These are phyloP conservation scores for Coemansia sp. DNA, from an alignment of 192 early-diverging fungal genomes.

Conservation along the genomic window DNA sequence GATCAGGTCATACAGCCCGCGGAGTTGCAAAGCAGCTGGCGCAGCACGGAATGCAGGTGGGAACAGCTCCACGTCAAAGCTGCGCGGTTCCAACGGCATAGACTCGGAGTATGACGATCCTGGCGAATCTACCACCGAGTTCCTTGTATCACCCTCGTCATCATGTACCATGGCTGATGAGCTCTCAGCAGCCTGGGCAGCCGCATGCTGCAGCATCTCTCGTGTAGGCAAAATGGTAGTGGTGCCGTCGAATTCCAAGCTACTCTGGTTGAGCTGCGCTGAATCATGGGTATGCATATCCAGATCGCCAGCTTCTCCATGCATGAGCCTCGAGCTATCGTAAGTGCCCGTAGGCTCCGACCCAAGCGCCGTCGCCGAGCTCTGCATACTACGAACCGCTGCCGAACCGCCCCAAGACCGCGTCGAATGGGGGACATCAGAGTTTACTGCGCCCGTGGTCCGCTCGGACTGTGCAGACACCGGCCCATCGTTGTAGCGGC, in stretches of 20 bases:
- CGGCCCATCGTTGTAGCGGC: conserved; percentile 9
- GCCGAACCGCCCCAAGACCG: conserved; percentile 20
- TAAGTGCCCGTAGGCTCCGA: conserved; percentile 44
- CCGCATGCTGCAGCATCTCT: conserved; percentile 53
- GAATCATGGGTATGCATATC: conserved; percentile 19
- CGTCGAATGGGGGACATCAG: conserved; percentile 10
- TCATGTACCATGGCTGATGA: conserved; percentile 7
- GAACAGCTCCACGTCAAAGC: conserved; percentile 28
- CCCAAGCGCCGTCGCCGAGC: conserved; percentile 12
- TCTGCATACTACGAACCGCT: background rate
- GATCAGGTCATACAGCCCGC: conserved; percentile 31
- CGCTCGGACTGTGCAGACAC: conserved; percentile 23
- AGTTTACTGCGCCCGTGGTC: background rate
- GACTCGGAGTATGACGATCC: conserved; percentile 5
- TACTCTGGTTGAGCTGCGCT: conserved; percentile 24
- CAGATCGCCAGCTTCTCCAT: background rate
- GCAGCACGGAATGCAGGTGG: conserved; percentile 36
- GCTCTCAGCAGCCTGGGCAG: conserved; percentile 28
- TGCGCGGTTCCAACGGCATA: conserved; percentile 7
- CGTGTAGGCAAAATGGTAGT: conserved; percentile 52
- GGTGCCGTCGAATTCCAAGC: conserved; percentile 38
- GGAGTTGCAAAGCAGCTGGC: conserved; percentile 35
- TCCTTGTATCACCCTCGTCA: conserved; percentile 8
- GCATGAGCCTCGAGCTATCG: conserved; percentile 16
- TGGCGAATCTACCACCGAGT: conserved; percentile 9